A percentile compares a stretch with the other conserved stretches of the same genome.
Conservation (phyloP, 2,329 filamentous ascomycete species). For the Cordyceps fumosorosea region DNA sequence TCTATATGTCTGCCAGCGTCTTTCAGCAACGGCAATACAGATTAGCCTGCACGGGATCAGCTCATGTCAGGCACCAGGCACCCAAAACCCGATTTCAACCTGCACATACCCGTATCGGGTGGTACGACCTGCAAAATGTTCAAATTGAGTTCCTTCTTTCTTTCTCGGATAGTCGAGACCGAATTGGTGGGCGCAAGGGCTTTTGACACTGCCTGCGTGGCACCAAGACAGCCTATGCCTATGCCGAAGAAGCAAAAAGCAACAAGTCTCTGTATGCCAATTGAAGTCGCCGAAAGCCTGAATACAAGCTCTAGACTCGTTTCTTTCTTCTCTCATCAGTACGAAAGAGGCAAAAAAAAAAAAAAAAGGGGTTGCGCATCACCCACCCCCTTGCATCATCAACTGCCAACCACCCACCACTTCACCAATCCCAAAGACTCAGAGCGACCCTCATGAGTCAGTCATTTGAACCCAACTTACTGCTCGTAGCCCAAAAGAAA, state of each 20-base stretch:
- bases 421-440: background rate
- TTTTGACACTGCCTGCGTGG: background rate
- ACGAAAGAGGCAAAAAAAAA: too few species aligned
- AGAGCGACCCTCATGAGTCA: background rate
- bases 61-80: background rate
- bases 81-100: background rate
- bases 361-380: too few species aligned
- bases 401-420: too few species aligned
- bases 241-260: background rate
- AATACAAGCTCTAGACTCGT: background rate
- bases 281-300: background rate
- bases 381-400: too few species aligned
- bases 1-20: background rate
- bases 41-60: background rate
- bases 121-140: background rate
- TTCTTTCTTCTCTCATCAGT: background rate
- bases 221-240: background rate
- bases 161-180: too few species aligned
- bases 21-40: background rate
- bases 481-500: too few species aligned
- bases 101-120: background rate
- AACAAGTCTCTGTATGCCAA: background rate
- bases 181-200: background rate
- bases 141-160: background rate
- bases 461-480: background rate